phyloP scores from a whole-genome alignment of 176 grass and related monocot genomes.

The Dactylis glomerata region DNA sequence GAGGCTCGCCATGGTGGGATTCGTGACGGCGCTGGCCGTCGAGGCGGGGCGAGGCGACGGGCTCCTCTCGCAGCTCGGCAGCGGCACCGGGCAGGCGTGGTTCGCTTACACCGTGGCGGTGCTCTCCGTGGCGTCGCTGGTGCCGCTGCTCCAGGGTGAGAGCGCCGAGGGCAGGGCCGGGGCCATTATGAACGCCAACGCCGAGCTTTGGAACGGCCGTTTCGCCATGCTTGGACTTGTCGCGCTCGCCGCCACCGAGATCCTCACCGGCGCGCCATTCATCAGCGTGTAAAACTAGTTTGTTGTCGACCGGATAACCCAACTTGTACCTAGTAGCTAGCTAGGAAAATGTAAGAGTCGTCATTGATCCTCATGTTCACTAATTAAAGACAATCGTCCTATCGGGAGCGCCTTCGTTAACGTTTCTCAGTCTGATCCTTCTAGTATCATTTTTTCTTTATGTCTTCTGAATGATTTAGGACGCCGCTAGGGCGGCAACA shows the following conservation, averaged over 20 bases:
- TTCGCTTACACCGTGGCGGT: conserved; percentile 37
- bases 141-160: conserved; percentile 52
- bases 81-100: conserved; percentile 43
- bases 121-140: conserved; percentile 54
- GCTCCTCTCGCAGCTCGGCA: conserved; percentile 32
- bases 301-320: too few relatives aligned
- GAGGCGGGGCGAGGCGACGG: conserved; percentile 40
- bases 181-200: conserved; percentile 44
- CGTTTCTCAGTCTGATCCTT: too few relatives aligned
- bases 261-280: conserved; percentile 58
- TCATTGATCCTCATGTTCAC: too few relatives aligned
- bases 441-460: too few relatives aligned
- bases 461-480: too few relatives aligned
- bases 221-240: conserved; percentile 82
- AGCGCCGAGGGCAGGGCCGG: conserved; percentile 33
- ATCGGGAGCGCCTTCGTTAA: too few relatives aligned
- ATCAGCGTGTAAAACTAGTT: conserved; percentile 18
- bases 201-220: conserved; percentile 78
- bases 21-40: conserved; percentile 51
- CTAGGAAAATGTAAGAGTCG: too few relatives aligned
- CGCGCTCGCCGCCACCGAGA: conserved; percentile 66
- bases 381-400: too few relatives aligned
- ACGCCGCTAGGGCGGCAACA: too few relatives aligned
- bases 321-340: too few relatives aligned
- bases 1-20: conserved; percentile 58